Base-by-base conservation (phyloP, 805 yeast species). In the Yamadazyma scolyti region DNA sequence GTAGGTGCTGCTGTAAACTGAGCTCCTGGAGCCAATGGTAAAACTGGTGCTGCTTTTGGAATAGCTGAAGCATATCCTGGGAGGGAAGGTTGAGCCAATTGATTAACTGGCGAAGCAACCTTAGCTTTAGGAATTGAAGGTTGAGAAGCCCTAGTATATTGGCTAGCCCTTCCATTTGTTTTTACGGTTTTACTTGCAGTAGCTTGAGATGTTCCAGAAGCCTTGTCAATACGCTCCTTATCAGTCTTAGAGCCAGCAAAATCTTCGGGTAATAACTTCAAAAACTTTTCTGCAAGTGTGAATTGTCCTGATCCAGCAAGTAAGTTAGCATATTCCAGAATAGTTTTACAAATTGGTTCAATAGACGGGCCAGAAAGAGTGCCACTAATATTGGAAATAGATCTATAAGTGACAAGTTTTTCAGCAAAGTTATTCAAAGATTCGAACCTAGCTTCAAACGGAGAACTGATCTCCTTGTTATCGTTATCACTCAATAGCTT, bases 241-340 rank as follows among this genome's bases (percentile, higher is more conserved):
- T 86, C 96, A 14, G 64, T 47, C 33, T 71, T 75, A 29, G 82
- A 79, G 16, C 80, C 85, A 25, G 82, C 83, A 45, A 79, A 76
- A 32, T 77, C 77, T 26, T 73, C 76, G 9, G 97, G 95, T 47
- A 93, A 66, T 38, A 82, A 66, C 26, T 68, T 65, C 50, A 90
- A 69, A 43, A 84, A 76, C 43, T 71, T 74, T 36, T 67, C 71
- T 2, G 97, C 97, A 43, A 90, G 64, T 7, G 82, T 94, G 46
- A 86, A 79, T 42, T 84, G 78, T 16, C 97, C 97, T 50, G 72
- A 78, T 16, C 87, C 77, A 4, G 95, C 82, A 34, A 88, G 78
- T 37, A 82, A 65, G 43, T 76, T 79, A 27, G 94, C 79, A 56
- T 83, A 93, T 57, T 93, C 97, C 42, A 86, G 68, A 39, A 85